Base-by-base conservation (phyloP, 805 yeast genomes). In the Yamadazyma takamatsuzukensis region DNA sequence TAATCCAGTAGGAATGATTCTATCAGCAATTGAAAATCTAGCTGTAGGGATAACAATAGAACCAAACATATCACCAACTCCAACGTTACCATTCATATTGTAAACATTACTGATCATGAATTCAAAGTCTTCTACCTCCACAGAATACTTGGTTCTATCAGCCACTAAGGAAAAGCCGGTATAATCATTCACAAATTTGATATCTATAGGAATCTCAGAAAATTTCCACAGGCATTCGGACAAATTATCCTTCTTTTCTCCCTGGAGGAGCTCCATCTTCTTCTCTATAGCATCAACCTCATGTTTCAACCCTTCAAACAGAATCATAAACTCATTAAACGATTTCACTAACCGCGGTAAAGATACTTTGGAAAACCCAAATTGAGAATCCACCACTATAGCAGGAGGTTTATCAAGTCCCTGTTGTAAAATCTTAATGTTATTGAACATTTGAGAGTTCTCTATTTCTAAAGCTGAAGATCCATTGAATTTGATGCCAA, bases 31-130 rank as follows among this genome's bases (percentile, higher is more conserved):
- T 5, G 64, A 58, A 10, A 74, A 11, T 27, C 70, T 56, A 0
- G 67, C 54, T 1, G 72, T 59, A 1, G 78, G 76, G 5, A 74
- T 36, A 0, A 28, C 30, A 5, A 74, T 18, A 21, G 59, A 61
- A 0, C 78, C 78, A 37, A 51, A 48, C 18, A 12, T 32, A 15
- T 29, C 32, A 11, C 23, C 32, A 4, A 29, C 3, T 15, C 21
- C 27, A 16, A 28, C 21, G 2, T 61, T 47, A 1, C 59, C n/a
- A n/a, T n/a, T n/a, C n/a, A n/a, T n/a, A n/a, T n/a, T n/a, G 16
- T 10, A 22, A 15, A 58, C 51, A 44, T 59, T 59, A 32, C 32
- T 38, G 1, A 46, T 27, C 3, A 50, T 49, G 1, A 56, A 25
- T 1, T 51, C 40, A 4, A 56, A 27, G 2, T 55, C 59, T 30